Evolutionary conservation across 2,329 filamentous ascomycete species (phyloP).

Genomic region (Blastomyces parvus): DNA sequence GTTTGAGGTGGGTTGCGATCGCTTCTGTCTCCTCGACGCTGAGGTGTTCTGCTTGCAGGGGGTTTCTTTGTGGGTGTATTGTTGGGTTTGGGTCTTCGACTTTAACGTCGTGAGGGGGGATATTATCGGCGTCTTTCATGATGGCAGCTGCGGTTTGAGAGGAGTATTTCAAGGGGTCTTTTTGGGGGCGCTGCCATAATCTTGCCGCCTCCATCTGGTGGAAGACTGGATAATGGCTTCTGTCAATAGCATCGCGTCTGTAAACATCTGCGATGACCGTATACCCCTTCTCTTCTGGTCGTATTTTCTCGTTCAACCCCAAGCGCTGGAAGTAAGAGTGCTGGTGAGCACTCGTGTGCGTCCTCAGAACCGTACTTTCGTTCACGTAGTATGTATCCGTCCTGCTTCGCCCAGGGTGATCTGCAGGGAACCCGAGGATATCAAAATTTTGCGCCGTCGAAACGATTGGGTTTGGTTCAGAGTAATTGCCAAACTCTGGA

Average conservation of each 20-base stretch:
- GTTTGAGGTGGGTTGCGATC: slow-evolving; percentile 75
- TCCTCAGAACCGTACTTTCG: slow-evolving; percentile 69
- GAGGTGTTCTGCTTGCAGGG: slow-evolving; percentile 65
- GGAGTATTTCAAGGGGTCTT: slow-evolving; percentile 25
- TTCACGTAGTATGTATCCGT: slow-evolving; percentile 97
- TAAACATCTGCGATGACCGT: slow-evolving; percentile 94
- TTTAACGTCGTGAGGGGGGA: slow-evolving; percentile 64
- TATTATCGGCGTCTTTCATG: slow-evolving; percentile 56
- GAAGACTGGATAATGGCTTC: slow-evolving; percentile 91
- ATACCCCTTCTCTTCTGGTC: slow-evolving; percentile 54
- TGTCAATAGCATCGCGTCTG: slow-evolving; percentile 85
- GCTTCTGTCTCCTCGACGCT: slow-evolving; percentile 68
- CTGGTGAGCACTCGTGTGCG: slow-evolving; percentile 93
- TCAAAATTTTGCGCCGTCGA: slow-evolving; percentile 86
- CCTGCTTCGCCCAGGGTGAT: slow-evolving; percentile 77
- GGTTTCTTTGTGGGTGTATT: slow-evolving; percentile 68
- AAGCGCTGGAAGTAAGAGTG: slow-evolving; percentile 66
- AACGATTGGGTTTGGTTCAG: slow-evolving; percentile 72
- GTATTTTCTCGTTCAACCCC: slow-evolving; percentile 32
- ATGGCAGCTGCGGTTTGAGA: slow-evolving; percentile 50
- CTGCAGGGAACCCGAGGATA: slow-evolving; percentile 78
- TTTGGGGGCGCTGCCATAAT: slow-evolving; percentile 63
- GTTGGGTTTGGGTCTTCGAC: slow-evolving; percentile 79
- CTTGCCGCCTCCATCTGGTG: slow-evolving; percentile 97
- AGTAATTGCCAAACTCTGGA: slow-evolving; percentile 66